Percentiles rank a stretch among this genome's conserved stretches.
Conservation (phyloP, 2,329 filamentous ascomycete species). For the Trichoderma simmonsii region DNA sequence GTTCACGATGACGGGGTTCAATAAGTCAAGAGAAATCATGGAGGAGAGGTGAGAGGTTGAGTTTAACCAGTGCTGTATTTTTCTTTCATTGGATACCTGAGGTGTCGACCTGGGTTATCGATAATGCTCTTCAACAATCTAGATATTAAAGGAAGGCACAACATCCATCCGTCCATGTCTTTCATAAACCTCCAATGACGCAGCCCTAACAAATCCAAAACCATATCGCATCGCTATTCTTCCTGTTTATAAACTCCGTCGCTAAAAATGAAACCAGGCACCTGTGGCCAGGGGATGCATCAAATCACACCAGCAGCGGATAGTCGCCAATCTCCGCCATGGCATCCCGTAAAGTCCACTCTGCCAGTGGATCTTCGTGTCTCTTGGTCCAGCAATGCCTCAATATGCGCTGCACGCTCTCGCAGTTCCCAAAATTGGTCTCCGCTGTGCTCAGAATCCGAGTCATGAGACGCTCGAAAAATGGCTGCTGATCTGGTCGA, state of each 20-base stretch:
- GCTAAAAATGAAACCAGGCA: neutral
- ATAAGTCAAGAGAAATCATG: neutral
- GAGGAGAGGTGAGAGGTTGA: neutral
- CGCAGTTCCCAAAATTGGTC: slow-evolving; percentile 3
- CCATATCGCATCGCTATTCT: neutral
- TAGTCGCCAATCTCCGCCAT: slow-evolving; percentile 2
- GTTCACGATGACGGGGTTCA: neutral
- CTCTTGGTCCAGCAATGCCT: slow-evolving; percentile 10
- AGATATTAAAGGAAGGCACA: neutral
- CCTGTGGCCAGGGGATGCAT: neutral
- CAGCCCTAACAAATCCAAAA: neutral
- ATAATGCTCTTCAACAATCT: neutral
- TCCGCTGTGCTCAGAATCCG: neutral
- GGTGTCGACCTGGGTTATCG: neutral
- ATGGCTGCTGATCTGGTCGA: slow-evolving; percentile 4
- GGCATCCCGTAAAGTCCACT: slow-evolving; percentile 1
- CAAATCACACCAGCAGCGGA: slow-evolving; percentile 2
- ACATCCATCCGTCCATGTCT: neutral
- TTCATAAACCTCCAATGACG: neutral
- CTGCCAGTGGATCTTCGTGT: neutral
- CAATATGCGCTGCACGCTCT: slow-evolving; percentile 11
- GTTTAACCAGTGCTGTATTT: neutral
- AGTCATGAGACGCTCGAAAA: slow-evolving; percentile 9
- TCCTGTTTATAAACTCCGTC: neutral
- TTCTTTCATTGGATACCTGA: neutral